Evolutionary conservation across 2,329 filamentous ascomycete genomes (phyloP), one percentile per base, ranked within the genome.

Genomic region (Sporothrix inflata): DNA sequence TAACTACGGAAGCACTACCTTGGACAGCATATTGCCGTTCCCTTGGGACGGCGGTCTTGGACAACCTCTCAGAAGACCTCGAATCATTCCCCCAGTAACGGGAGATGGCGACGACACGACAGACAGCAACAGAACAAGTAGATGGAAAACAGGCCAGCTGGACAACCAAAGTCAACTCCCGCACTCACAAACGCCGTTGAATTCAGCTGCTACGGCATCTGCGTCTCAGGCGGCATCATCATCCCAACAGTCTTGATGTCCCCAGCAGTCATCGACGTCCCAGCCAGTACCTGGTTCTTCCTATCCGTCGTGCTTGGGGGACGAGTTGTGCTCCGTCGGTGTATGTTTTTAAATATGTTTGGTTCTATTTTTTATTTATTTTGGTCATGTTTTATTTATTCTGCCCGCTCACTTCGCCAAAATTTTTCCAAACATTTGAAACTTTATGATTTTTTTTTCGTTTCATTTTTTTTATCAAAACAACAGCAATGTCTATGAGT

Each of bases 1-100:
- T 49, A 60, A 38, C 8, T 21, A 66, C 38, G 34, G 81, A 14
- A 40, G 11, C 85, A 80, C 14, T 8, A 5, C 30, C 4, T 27
- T 7, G 40, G 21, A 4, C 14, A 71, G 21, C 12, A 34, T 38
- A 5, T 2, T 70, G 5, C 42, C 63, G 9, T 67, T 49, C 19
- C 21, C 63, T 14, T 19, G 24, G 6, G 60, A 12, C 51, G 45
- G 19, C 7, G 45, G 16, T 19, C 4, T 16, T 47, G 45, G 19
- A n/a, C n/a, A n/a, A n/a, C n/a, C n/a, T n/a, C n/a, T n/a, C n/a
- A 16, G 45, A 47, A 16, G 45, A 19, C 45, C 45, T 3, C 45
- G 4, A n/a, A 14, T 47, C 16, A 6, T 47, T 7, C 45, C 14
- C 16, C 12, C 49, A 2, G n/a, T 27, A 9, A 3, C 4, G 3